Evolutionary conservation across 2,329 filamentous ascomycete species (phyloP), one percentile per base, ranked within the genome.

Genomic region (Monosporascus sp.): DNA sequence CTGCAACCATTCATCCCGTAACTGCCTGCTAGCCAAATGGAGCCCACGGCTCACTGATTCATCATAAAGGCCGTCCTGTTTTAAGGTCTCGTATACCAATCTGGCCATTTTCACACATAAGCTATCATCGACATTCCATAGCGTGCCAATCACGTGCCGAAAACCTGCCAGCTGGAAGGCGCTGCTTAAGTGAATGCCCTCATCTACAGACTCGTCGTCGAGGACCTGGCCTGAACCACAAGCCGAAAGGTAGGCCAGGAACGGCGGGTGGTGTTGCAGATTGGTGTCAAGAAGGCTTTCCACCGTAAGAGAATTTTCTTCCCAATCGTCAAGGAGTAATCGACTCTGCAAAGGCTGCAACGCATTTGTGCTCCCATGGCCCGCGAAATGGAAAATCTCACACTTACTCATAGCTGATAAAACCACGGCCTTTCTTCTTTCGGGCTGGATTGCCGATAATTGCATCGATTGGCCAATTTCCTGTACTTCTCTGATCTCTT

Each of bases 381-480:
- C 69, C 1, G 73, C 72, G 49, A 76, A 76, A 54, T 75, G 72
- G 52, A 74, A 72, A 5, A 75, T 66, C 11, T 61, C 56, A 57
- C 66, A 70, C 0, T 27, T 46, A 3, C 25, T 45, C 3, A 74
- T 51, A 3, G 53, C 39, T 0, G 18, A 9, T 1, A 70, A 2
- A 1, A 72, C 52, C n/a, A n/a, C n/a, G n/a, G 2, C 68, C 61
- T 8, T 54, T 44, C 31, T 59, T 63, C 3, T 50, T 15, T 9
- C 43, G 11, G 56, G 53, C 52, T 50, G n/a, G 3, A 49, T 25
- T 6, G 17, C 8, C 1, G 5, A 55, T 25, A 25, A 8, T 25
- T 8, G 2, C 7, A 25, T 25, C 7, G 7, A 25, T 25, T 24
- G 1, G 18, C 51, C 61, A 2, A 65, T 7, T 2, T 20, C 27